These are phyloP conservation scores for Taiozyma sp. DNA, from an alignment of 1,139 yeast genomes.

Conservation along the genomic window DNA sequence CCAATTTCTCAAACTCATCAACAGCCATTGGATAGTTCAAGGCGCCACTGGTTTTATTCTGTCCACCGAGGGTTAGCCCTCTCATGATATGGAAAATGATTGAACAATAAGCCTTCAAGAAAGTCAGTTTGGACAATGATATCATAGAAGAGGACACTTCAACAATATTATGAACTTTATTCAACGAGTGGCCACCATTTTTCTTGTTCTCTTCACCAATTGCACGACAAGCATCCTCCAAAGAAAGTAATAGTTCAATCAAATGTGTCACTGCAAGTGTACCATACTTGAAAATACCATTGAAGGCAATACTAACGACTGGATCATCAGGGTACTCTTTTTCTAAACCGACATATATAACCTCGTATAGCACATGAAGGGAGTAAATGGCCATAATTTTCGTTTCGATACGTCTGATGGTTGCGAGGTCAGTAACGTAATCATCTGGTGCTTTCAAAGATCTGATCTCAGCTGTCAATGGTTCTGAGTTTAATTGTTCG, in stretches of 20 bases:
- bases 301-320: slow-evolving; percentile 6
- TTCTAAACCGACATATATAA: slow-evolving; percentile 10
- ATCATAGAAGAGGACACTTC: slow-evolving; percentile 12
- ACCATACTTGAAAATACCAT: slow-evolving; percentile 17
- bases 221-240: slow-evolving; percentile 8
- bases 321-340: slow-evolving; percentile 5
- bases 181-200: neutral
- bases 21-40: neutral
- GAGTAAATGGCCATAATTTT: slow-evolving; percentile 8
- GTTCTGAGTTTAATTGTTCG: slow-evolving; percentile 10
- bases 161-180: slow-evolving; percentile 9
- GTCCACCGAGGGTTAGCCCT: neutral
- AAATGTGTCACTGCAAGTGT: slow-evolving; percentile 15
- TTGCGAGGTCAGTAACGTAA: slow-evolving; percentile 1
- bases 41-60: neutral
- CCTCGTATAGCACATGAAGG: slow-evolving; percentile 15
- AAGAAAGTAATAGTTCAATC: slow-evolving; percentile 13
- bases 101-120: slow-evolving; percentile 13
- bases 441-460: slow-evolving; percentile 3
- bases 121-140: slow-evolving; percentile 10
- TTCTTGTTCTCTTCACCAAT: slow-evolving; percentile 2
- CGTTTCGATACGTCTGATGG: slow-evolving; percentile 1
- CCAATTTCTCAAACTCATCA: slow-evolving; percentile 13
- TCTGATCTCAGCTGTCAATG: slow-evolving; percentile 6
- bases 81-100: slow-evolving; percentile 12